Evolutionary conservation across 306 rosid genomes (phyloP), one percentile per base, ranked within the genome.

Genomic region (Argentina anserina): DNA sequence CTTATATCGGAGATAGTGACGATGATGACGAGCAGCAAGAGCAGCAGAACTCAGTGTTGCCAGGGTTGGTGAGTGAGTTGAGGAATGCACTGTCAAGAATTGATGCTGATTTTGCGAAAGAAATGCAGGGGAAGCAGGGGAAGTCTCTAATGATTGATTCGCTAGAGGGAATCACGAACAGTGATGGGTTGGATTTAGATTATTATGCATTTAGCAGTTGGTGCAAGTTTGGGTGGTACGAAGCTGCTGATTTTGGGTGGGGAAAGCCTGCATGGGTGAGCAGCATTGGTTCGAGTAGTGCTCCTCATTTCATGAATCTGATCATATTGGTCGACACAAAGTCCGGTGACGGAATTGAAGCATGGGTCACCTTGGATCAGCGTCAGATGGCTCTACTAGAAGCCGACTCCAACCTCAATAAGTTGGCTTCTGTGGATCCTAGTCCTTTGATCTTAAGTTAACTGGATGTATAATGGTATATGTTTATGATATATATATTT

Each of bases 201-300:
- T 40, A 72, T 53, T 34, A 75, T 17, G 81, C 79, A 47, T 82
- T 82, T n/a, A 80, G 81, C 55, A 86, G 90, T 65, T 83, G 85
- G 87, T 75, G 86, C 9, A 71, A 68, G 29, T 39, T 75, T 25
- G 83, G 83, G 25, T 62, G 69, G 31, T 79, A 82, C 14, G 76
- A 75, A 10, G 70, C 36, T n/a, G 73, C 45, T 26, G 83, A 83
- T 52, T 79, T 79, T 29, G 83, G 86, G 40, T 83, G 83, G 86
- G 86, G 81, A 21, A 79, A 20, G 73, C 83, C 86, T 1, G n/a
- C 58, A 13, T 75, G 83, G 86, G 79, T 79, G 29, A 79, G 76
- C 69, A 72, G 82, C 66, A 7, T 66, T 53, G 81, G 65, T 28
- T 42, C 45, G 5, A 75, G 43, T 17, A 76, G 39, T 23, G 41